Percentiles rank a stretch among this genome's conserved stretches.
These are phyloP conservation scores for Lodderomyces oxycetoniae DNA, from an alignment of 1,139 yeast genomes.

Conservation along the genomic window DNA sequence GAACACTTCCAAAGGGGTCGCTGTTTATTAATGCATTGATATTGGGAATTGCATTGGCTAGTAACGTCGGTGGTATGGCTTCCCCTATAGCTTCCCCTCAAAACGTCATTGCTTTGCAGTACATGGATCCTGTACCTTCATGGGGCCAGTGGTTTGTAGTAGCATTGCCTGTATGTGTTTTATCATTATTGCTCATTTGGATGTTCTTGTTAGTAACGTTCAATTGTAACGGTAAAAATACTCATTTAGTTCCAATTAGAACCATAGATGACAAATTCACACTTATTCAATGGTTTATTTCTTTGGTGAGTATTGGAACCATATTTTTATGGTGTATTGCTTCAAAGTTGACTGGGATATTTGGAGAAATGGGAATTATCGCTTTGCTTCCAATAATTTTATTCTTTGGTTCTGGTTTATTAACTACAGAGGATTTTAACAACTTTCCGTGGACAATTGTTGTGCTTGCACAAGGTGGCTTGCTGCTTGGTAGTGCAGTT, in stretches of 20 bases:
- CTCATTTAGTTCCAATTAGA: conserved; percentile 46
- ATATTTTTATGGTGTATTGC: conserved; percentile 71
- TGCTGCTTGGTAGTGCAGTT: conserved; percentile 71
- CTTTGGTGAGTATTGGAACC: conserved; percentile 49
- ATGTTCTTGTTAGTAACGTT: conserved; percentile 52
- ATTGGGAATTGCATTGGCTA: conserved; percentile 67
- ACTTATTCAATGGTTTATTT: conserved; percentile 59
- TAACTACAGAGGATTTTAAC: conserved; percentile 62
- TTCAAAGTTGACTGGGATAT: conserved; percentile 46
- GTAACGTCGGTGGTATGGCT: conserved; percentile 74
- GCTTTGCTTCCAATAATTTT: conserved; percentile 62
- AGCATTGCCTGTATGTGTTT: conserved; percentile 58
- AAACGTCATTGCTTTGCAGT: conserved; percentile 68
- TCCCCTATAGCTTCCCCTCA: conserved; percentile 81
- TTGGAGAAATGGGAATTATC: conserved; percentile 71
- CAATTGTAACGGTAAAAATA: conserved; percentile 40
- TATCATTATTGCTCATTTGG: conserved; percentile 56
- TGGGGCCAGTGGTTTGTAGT: conserved; percentile 79
- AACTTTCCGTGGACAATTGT: conserved; percentile 77
- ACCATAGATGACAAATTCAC: conserved; percentile 59
- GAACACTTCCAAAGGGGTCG: conserved; percentile 58
- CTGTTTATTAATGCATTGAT: conserved; percentile 61
- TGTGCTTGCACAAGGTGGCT: conserved; percentile 74
- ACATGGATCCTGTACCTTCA: conserved; percentile 60
- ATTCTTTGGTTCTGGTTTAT: conserved; percentile 66